These are phyloP conservation scores for Trichopus zeylanicus DNA, from an alignment of 116 monocot species.

Conservation along the genomic window DNA sequence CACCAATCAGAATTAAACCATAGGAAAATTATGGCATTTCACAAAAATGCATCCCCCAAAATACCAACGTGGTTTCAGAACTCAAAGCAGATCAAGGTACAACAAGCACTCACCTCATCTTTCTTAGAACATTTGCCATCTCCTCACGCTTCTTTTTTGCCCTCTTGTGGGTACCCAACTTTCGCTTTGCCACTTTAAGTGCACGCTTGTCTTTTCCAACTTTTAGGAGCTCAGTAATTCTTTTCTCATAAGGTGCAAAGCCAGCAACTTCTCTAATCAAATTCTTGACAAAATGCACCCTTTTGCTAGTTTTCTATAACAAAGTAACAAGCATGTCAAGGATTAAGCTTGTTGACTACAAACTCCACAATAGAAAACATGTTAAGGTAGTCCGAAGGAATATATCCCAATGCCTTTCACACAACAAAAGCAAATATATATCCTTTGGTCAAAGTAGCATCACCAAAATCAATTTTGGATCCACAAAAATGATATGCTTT, in stretches of 20 bases:
- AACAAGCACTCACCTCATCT: slow-evolving; percentile 34
- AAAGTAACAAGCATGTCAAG: background rate
- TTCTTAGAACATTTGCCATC: slow-evolving; percentile 30
- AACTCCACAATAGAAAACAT: background rate
- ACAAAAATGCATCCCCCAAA: too few species aligned
- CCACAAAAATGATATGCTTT: too few species aligned
- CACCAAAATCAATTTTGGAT: too few species aligned
- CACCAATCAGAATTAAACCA: too few species aligned
- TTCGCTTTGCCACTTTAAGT: slow-evolving; percentile 48
- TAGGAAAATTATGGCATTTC: too few species aligned
- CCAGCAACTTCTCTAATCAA: slow-evolving; percentile 63
- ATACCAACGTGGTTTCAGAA: too few species aligned
- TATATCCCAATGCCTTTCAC: too few species aligned
- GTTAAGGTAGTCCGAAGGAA: background rate
- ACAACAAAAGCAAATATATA: too few species aligned
- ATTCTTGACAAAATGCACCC: slow-evolving; percentile 47
- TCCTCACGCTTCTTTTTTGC: slow-evolving; percentile 44
- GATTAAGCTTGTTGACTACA: background rate
- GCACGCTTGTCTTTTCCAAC: slow-evolving; percentile 71
- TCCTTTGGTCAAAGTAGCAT: too few species aligned
- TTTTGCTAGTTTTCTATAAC: slow-evolving; percentile 23
- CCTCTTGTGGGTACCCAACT: slow-evolving; percentile 40
- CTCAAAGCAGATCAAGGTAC: too few species aligned
- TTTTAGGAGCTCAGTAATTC: slow-evolving; percentile 67
- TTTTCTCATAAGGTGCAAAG: slow-evolving; percentile 63